phyloP scores from a whole-genome alignment of 2,329 filamentous ascomycete species.

The Elsinoe fawcettii region DNA sequence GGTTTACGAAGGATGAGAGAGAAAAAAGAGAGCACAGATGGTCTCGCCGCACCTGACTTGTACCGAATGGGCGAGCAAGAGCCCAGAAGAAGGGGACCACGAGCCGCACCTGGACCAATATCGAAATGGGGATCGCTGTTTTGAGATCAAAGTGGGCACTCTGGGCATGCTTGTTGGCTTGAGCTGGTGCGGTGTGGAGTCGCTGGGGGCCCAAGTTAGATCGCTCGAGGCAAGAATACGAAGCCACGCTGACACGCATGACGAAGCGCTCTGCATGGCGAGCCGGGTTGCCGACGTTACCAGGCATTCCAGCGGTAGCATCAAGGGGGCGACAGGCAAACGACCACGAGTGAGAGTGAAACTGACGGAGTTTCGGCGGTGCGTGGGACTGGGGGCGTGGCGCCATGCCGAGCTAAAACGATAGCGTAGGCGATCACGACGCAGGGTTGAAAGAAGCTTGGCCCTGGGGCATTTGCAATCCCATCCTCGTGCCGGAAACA shows the following conservation, averaged over 20 bases:
- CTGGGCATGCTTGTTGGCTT: not conserved
- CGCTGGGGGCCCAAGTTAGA: not conserved
- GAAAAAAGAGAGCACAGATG: conserved; percentile 5
- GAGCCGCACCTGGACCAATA: conserved; percentile 11
- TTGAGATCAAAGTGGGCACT: conserved; percentile 6
- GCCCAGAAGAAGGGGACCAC: conserved; percentile 8
- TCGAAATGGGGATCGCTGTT: conserved; percentile 6
- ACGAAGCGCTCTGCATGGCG: not conserved
- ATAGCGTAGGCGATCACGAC: conserved; percentile 14
- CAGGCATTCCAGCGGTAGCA: not conserved
- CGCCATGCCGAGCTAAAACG: conserved; percentile 13
- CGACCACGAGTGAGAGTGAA: conserved; percentile 9
- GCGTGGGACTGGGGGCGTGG: conserved; percentile 5
- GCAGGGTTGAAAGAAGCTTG: conserved; percentile 5
- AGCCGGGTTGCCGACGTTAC: conserved; percentile 11
- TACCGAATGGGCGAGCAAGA: not conserved
- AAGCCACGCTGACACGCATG: conserved; percentile 10
- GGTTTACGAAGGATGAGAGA: conserved; percentile 13
- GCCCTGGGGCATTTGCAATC: not conserved
- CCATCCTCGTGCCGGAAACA: not conserved
- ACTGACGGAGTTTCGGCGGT: not conserved
- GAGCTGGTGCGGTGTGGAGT: not conserved
- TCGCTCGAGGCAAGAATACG: conserved; percentile 5
- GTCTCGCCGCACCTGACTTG: not conserved
- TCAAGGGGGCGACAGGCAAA: not conserved